phyloP scores from a whole-genome alignment of 2,329 filamentous ascomycete genomes.

The Ampelomyces quisqualis region DNA sequence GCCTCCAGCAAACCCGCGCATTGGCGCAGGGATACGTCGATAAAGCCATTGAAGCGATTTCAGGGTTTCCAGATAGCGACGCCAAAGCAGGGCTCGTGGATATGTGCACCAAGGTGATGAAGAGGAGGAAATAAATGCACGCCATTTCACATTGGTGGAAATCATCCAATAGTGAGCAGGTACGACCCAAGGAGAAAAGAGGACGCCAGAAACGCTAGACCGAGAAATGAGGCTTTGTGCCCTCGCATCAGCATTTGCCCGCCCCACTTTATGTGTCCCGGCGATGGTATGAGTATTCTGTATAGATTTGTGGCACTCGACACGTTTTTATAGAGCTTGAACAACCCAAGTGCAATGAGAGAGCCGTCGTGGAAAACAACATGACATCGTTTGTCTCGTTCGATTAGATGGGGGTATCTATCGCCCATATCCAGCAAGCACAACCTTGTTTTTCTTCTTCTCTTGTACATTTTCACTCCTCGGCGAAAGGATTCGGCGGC shows the following conservation, averaged over 20 bases:
- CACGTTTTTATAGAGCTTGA: no score
- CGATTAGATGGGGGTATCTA: not conserved
- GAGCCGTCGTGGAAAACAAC: no score
- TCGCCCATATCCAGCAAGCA: not conserved
- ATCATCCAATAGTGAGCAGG: no score
- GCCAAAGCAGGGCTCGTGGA: slow-evolving; percentile 88
- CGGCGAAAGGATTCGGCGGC: slow-evolving; percentile 23
- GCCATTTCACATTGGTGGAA: not conserved
- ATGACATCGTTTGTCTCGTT: no score
- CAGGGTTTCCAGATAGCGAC: slow-evolving; percentile 85
- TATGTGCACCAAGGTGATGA: slow-evolving; percentile 91
- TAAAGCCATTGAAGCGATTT: slow-evolving; percentile 82
- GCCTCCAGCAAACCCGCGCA: slow-evolving; percentile 86
- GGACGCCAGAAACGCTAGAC: no score
- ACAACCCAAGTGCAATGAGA: no score
- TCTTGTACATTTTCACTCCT: slow-evolving; percentile 1
- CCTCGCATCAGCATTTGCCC: no score
- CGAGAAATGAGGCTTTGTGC: no score
- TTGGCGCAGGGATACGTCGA: slow-evolving; percentile 89
- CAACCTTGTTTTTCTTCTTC: not conserved
- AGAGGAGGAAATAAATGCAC: slow-evolving; percentile 70
- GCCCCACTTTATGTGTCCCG: no score
- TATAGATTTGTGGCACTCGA: no score
- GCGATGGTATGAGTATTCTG: no score
- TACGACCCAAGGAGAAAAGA: no score